Base-by-base conservation (phyloP, 2,329 filamentous ascomycete species). In the Pseudocercospora crystallina region DNA sequence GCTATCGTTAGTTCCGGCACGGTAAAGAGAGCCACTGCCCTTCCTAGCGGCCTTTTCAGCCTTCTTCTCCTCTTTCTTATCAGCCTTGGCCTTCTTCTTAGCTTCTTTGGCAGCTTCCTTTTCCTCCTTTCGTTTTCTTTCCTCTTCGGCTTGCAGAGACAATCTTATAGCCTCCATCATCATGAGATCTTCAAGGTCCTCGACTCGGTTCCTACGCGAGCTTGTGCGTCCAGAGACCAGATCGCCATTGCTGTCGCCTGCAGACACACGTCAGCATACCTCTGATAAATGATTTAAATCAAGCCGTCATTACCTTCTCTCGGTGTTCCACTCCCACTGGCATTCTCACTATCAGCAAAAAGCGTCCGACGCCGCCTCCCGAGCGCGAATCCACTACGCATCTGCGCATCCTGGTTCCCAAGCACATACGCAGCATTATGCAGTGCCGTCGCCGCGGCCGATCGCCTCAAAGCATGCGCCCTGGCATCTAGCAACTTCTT, bases 141-240 rank as follows among this genome's bases (percentile, higher is more conserved):
- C 92, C 64, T 97, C 92, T 68, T 99, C 94, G 1, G 89, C 86
- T 0, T 87, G 90, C n/a, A 99, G 76, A 41, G 90, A 96, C 29
- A 96, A 71, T 34, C 94, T 80, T 41, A 99, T 95, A 0, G 94
- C 94, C 69, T 99, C 94, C 79, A 94, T 90, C 77, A 97, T 90
- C 94, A 99, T 99, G 76, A 99, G 88, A 42, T 96, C 92, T 68
- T 99, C 94, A 0, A 97, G 79, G 61, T 97, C 91, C 15, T 95
- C 89, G 66, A 95, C 83, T 29, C 89, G 80, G 49, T 71, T 80
- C 54, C 82, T 74, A 53, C 84, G 73, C 32, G 80, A 80, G 59
- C 77, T 80, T 13, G 71, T 68, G 7, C 79, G 70, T 11, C 69
- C 72, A 30, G 69, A 63, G 31, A 64, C 66, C 5, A 73, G 52